A percentile compares a stretch with the other conserved stretches of the same genome.
Evolutionary conservation across 768 basidiomycete species (phyloP).

Genomic region (Rhodocollybia butyracea): DNA sequence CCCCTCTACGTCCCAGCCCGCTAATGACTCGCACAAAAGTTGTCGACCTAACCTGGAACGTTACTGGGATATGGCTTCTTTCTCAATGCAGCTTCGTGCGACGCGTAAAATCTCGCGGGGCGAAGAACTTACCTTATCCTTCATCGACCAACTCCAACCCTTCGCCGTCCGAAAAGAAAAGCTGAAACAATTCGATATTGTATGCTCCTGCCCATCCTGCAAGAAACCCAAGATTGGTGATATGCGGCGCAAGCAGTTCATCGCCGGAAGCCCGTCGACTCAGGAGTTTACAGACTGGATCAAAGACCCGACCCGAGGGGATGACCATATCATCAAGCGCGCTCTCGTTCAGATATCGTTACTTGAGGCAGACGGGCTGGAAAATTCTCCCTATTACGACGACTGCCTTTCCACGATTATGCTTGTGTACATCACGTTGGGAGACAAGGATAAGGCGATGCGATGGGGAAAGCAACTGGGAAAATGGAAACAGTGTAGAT

Average conservation of each 20-base stretch:
- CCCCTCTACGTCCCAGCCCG: neutral
- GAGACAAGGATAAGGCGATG: constrained; percentile 1
- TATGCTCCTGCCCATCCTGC: constrained; percentile 33
- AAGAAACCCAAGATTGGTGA: constrained; percentile 16
- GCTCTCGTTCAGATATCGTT: neutral
- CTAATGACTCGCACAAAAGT: constrained; percentile 3
- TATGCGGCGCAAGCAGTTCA: constrained; percentile 6
- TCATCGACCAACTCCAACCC: constrained; percentile 13
- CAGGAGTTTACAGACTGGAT: neutral
- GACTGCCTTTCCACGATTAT: neutral
- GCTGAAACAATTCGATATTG: constrained; percentile 27
- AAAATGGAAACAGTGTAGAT: neutral
- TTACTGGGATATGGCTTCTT: constrained; percentile 20
- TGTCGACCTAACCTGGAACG: constrained; percentile 16
- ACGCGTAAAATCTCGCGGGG: constrained; percentile 25
- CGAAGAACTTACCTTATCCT: constrained; percentile 31
- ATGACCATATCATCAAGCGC: constrained; percentile 1
- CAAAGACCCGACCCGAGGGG: neutral
- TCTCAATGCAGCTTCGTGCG: constrained; percentile 26
- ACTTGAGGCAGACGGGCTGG: constrained; percentile 1
- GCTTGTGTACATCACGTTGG: neutral
- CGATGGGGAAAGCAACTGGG: constrained; percentile 5
- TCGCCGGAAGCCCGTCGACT: neutral
- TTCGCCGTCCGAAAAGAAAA: constrained; percentile 19
- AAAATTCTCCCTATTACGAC: neutral